Base-by-base conservation (phyloP, 352 stramenopile species). In the Globisporangium radiosum region DNA sequence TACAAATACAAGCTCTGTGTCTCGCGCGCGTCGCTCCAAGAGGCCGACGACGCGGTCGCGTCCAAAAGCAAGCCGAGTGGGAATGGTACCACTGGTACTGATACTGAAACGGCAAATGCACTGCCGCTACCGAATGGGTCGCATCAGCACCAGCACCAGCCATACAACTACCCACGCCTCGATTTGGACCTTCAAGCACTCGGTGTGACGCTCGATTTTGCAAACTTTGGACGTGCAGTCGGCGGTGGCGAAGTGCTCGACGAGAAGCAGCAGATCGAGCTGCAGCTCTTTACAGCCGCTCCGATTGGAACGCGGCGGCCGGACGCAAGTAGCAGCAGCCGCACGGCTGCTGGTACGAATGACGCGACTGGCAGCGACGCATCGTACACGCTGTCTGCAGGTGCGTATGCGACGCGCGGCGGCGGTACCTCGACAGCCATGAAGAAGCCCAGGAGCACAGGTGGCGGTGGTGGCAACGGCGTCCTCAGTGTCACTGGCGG, bases 1-100 rank as follows among this genome's bases (percentile, higher is more conserved):
- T 97, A 98, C 82, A 90, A 96, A 47, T 98, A 98, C 78, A 92
- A 92, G 54, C 54, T 95, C 38, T 90, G 78, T 53, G 66, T 90
- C 11, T 90, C 85, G 39, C 67, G 81, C 38, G 76, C 73, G 11
- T 87, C 81, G 7, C 66, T 93, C 52, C 69, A 85, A 13, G 72
- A 91, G 68, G 80, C 75, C 0, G 88, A 93, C 39, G 78, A 91
- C 17, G 65, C 47, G 4, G 76, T 68, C 7, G 71, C 62, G 62
- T 25, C 36, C 33, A 54, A 64, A 42, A 54, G 40, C 17, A 60
- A 57, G 10, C 51, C 59, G 39, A 40, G 56, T 3, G 25, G 25
- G 25, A 33, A 33, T 33, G 25, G 25, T 33, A 33, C 25, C 19
- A 64, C 52, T 11, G 56, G 75, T 15, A 4, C 13, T 15, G 7